phyloP scores from a whole-genome alignment of 805 yeast species.

The Maudiozyma barnettii region DNA sequence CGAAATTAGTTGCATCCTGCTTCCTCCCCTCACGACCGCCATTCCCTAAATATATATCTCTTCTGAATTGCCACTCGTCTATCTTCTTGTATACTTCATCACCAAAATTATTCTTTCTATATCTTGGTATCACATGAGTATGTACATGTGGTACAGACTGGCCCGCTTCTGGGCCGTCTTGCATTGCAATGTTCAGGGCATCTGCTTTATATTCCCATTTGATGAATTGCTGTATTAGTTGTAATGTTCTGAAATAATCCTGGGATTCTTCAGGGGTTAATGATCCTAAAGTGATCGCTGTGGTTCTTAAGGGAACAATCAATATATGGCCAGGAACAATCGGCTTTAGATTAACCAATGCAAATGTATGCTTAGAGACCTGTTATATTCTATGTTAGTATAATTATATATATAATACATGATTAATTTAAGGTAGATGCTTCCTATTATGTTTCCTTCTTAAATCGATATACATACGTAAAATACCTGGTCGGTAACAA shows the following conservation, averaged over 20 bases:
- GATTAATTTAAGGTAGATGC: too few species aligned
- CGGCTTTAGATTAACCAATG: conserved; percentile 86
- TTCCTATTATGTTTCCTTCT: too few species aligned
- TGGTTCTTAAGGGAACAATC: conserved; percentile 71
- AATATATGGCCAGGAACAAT: conserved; percentile 90
- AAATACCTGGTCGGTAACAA: conserved; percentile 30
- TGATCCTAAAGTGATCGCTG: conserved; percentile 52
- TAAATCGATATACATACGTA: conserved; percentile 10
- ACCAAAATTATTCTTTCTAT: conserved; percentile 45
- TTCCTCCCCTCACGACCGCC: conserved; percentile 18
- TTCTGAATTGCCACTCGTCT: conserved; percentile 46
- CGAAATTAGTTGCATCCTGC: conserved; percentile 17
- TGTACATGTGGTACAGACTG: conserved; percentile 95
- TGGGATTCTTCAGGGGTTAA: conserved; percentile 59
- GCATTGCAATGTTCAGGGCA: conserved; percentile 81
- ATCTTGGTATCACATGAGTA: conserved; percentile 87
- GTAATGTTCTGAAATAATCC: conserved; percentile 74
- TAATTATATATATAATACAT: too few species aligned
- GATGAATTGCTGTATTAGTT: conserved; percentile 58
- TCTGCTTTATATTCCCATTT: conserved; percentile 65
- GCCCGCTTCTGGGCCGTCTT: conserved; percentile 94
- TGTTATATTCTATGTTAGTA: not conserved
- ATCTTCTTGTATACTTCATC: conserved; percentile 66
- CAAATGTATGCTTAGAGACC: conserved; percentile 58
- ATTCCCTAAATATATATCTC: conserved; percentile 18